A percentile compares a stretch with the other conserved stretches of the same genome.
phyloP scores from a whole-genome alignment of 768 basidiomycete genomes.

The Galerina marginata region DNA sequence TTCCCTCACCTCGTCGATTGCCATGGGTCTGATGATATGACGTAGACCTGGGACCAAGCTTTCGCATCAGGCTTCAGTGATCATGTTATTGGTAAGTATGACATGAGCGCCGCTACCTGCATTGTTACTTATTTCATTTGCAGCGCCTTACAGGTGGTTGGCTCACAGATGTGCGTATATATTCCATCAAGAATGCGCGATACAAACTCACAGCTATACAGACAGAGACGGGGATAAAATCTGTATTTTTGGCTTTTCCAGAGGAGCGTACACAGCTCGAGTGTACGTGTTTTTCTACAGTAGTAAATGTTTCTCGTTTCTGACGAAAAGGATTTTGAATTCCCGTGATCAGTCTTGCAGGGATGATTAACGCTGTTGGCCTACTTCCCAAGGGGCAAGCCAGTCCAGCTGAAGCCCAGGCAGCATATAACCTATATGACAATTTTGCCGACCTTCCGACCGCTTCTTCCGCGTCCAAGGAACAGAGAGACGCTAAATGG shows the following conservation, averaged over 20 bases:
- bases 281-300: background rate
- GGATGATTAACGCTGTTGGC: constrained; percentile 9
- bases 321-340: background rate
- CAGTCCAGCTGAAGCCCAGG: background rate
- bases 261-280: constrained; percentile 14
- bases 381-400: background rate
- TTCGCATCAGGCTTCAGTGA: background rate
- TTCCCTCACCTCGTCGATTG: too few relatives aligned
- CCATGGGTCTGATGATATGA: background rate
- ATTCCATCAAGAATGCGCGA: too few relatives aligned
- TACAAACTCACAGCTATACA: background rate
- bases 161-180: background rate
- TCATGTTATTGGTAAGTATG: background rate
- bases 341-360: constrained; percentile 1
- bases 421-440: constrained; percentile 1
- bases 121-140: background rate
- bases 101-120: background rate
- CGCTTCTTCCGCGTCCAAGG: background rate
- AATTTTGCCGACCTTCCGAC: background rate
- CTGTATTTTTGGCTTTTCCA: constrained; percentile 16
- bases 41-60: constrained; percentile 1
- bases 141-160: constrained; percentile 2
- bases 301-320: background rate
- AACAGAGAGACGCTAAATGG: background rate
- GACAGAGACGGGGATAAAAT: constrained; percentile 9